Evolutionary conservation across 306 rosid genomes (phyloP), one percentile per base, ranked within the genome.

Genomic region (Abrus pulchellus): DNA sequence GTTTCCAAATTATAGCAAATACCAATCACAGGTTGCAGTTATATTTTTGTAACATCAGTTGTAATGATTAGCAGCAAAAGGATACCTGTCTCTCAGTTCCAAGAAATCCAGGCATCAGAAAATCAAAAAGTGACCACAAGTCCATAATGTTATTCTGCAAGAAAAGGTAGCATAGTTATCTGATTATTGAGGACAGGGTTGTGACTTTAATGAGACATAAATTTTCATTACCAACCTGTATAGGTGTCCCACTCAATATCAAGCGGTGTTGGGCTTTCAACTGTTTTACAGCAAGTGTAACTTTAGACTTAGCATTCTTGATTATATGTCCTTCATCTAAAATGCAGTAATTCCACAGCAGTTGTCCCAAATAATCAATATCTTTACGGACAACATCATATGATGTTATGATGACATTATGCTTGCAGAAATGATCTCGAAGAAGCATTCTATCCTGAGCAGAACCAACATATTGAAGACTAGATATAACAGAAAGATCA

Each of bases 61-160:
- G 63, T 53, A 48, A 41, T 6, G 53, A 44, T 59, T 29, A 11
- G 61, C 43, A 50, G 44, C 38, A 57, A 56, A 68, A 72, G 9
- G 10, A 70, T 85, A 95, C 99, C 98, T 93, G 99, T 85, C 98
- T 93, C 83, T 95, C 99, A 5, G 94, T 93, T 85, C 99, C 99
- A 82, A 95, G 99, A 90, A 95, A 95, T 65, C 99, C 99, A 6
- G 99, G 98, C 97, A 95, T 95, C 88, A 95, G 82, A 81, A 95
- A 95, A 88, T 95, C 99, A 82, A 95, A 95, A 75, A 95, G 99
- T 50, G 99, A 95, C 99, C 99, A 95, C 84, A 95, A 84, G 81
- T 95, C 99, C 99, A 95, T 91, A 82, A 95, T 85, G 79, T 95
- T 95, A 80, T 95, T 95, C 99, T 95, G 94, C 94, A 89, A 80